phyloP scores from a whole-genome alignment of 2,329 filamentous ascomycete genomes.

The Fusarium mundagurra region DNA sequence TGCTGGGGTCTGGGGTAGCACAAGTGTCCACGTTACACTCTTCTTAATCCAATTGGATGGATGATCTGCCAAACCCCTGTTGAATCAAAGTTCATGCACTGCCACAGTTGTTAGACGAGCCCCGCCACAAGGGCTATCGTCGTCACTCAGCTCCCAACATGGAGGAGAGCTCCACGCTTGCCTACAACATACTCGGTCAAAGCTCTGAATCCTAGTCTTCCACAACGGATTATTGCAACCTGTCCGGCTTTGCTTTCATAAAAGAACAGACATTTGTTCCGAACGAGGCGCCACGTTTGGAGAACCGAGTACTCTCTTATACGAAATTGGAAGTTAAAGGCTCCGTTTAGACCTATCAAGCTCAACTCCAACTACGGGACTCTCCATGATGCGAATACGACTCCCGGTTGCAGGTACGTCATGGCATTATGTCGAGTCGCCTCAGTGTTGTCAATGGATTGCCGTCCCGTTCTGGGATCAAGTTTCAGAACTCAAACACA shows the following conservation, averaged over 20 bases:
- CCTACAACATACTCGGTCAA: conserved; percentile 7
- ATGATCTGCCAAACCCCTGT: conserved; percentile 14
- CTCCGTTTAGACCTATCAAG: neutral
- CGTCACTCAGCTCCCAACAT: neutral
- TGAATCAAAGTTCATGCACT: conserved; percentile 4
- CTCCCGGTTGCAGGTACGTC: conserved; percentile 85
- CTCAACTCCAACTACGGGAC: conserved; percentile 2
- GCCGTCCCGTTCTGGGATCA: neutral
- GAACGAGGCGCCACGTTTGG: neutral
- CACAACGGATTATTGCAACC: conserved; percentile 12
- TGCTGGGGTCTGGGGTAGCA: conserved; percentile 9
- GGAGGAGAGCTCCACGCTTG: conserved; percentile 6
- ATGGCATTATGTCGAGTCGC: conserved; percentile 10
- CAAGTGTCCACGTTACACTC: conserved; percentile 25
- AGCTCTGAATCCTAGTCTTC: conserved; percentile 27
- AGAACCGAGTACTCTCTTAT: neutral
- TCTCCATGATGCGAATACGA: conserved; percentile 77
- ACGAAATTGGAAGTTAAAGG: neutral
- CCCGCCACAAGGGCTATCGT: conserved; percentile 25
- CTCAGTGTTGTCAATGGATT: neutral
- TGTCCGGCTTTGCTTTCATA: neutral
- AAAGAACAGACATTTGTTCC: neutral
- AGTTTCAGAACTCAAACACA: neutral
- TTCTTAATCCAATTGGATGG: conserved; percentile 2
- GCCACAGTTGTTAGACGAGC: conserved; percentile 11